Conservation (phyloP, 495 filamentous ascomycete genomes). For the Aspergillus steynii region DNA sequence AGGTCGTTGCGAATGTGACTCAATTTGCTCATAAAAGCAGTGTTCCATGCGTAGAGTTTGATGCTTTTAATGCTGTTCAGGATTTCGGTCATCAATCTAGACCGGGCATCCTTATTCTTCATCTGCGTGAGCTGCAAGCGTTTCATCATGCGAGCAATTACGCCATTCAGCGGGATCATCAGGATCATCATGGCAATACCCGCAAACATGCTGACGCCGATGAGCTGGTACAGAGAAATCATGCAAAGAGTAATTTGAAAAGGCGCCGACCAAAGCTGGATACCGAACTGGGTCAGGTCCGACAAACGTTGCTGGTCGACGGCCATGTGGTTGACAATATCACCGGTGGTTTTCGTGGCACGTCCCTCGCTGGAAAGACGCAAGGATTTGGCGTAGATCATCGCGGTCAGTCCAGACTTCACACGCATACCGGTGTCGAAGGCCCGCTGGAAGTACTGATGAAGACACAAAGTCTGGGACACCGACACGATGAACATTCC, state of each 20-base stretch:
- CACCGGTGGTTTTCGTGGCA: conserved; percentile 87
- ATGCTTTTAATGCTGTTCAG: conserved; percentile 99
- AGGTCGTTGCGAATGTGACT: conserved; percentile 93
- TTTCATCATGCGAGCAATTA: conserved; percentile 93
- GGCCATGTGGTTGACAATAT: conserved; percentile 99
- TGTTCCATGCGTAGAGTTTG: conserved; percentile 97
- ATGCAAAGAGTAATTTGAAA: conserved; percentile 97
- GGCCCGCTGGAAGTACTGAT: conserved; percentile 95
- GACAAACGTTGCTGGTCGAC: conserved; percentile 94
- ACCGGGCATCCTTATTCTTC: conserved; percentile 98
- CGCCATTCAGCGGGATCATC: conserved; percentile 95
- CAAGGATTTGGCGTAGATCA: conserved; percentile 90
- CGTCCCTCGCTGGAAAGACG: conserved; percentile 91
- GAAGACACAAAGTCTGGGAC: conserved; percentile 75
- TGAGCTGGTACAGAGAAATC: conserved; percentile 89
- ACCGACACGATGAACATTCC: conserved; percentile 91
- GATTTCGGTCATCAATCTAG: conserved; percentile 93
- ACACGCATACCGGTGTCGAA: conserved; percentile 97
- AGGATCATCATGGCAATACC: conserved; percentile 94
- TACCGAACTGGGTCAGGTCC: conserved; percentile 92
- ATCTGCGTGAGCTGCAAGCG: conserved; percentile 92
- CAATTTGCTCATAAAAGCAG: conserved; percentile 95
- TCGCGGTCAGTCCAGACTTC: conserved; percentile 81
- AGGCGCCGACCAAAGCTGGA: conserved; percentile 92
- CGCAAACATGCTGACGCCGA: conserved; percentile 94